Percentiles rank a stretch among this genome's conserved stretches.
Conservation (phyloP, 257 asterid genomes). For the Petunia secreta region DNA sequence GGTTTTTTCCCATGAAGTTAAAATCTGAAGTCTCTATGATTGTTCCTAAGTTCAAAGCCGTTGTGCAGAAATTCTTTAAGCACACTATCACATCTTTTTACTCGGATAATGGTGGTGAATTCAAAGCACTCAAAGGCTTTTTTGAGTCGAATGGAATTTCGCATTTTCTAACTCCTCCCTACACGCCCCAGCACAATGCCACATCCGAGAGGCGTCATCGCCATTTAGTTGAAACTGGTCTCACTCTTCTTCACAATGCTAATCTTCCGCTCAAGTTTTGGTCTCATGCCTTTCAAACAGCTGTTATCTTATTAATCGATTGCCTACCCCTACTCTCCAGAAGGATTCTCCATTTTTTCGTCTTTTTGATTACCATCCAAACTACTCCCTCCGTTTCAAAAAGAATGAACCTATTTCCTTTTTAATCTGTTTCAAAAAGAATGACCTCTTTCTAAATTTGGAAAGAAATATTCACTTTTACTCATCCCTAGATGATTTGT, state of each 20-base stretch:
- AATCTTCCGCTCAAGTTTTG: neutral
- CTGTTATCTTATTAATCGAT: neutral
- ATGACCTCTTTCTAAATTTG: too few species aligned
- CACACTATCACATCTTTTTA: neutral
- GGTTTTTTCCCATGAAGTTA: neutral
- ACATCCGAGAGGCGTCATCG: neutral
- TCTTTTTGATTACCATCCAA: neutral
- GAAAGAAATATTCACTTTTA: too few species aligned
- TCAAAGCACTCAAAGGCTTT: neutral
- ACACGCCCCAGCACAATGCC: conserved; percentile 15
- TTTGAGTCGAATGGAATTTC: neutral
- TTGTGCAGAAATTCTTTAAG: neutral
- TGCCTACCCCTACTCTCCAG: neutral
- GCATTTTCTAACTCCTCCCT: neutral
- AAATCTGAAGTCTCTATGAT: neutral
- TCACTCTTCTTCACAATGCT: neutral
- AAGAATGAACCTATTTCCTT: too few species aligned
- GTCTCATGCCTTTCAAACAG: neutral
- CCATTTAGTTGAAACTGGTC: conserved; percentile 4
- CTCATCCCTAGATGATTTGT: too few species aligned
- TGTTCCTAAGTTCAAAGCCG: neutral
- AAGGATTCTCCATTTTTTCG: neutral
- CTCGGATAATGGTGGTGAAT: neutral
- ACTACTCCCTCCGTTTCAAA: too few species aligned
- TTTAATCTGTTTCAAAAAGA: too few species aligned